These are phyloP conservation scores for Teratosphaeria viscida DNA, from an alignment of 2,329 filamentous ascomycete genomes.

Conservation along the genomic window DNA sequence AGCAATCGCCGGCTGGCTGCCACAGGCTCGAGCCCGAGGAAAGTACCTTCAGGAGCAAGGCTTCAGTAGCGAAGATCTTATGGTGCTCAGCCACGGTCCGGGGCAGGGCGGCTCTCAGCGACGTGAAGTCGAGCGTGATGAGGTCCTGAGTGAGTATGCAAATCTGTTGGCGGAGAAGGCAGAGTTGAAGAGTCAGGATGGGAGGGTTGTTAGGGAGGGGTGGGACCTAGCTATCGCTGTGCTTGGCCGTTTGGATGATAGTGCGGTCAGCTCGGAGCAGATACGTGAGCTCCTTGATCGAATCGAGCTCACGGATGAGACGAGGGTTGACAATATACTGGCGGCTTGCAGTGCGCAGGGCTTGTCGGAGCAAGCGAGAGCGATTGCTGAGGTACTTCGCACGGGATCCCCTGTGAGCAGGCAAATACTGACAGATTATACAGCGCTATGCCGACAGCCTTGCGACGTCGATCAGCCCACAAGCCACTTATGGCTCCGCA, in stretches of 20 bases:
- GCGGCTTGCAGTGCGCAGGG: constrained; percentile 66
- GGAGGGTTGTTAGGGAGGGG: constrained; percentile 42
- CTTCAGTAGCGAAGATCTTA: constrained; percentile 73
- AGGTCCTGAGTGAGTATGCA: constrained; percentile 67
- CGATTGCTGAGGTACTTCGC: constrained; percentile 64
- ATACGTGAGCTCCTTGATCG: constrained; percentile 64
- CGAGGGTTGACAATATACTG: constrained; percentile 73
- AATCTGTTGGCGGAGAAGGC: constrained; percentile 44
- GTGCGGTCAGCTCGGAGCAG: constrained; percentile 58
- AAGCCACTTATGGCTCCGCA: constrained; percentile 63
- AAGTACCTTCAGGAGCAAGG: constrained; percentile 46
- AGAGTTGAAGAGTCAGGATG: constrained; percentile 16
- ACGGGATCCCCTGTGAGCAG: background rate
- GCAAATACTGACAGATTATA: constrained; percentile 12
- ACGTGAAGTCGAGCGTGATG: constrained; percentile 73
- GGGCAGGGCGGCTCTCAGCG: constrained; percentile 40
- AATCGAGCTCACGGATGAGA: constrained; percentile 59
- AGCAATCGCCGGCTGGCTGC: constrained; percentile 73
- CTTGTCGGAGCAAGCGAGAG: constrained; percentile 67
- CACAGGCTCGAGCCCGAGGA: constrained; percentile 42
- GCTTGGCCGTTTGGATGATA: constrained; percentile 69
- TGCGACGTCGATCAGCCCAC: constrained; percentile 47
- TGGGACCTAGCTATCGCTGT: constrained; percentile 86
- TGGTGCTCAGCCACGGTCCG: constrained; percentile 63
- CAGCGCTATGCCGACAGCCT: constrained; percentile 77